These are phyloP conservation scores for Rubia tinctorum DNA, from an alignment of 305 asterid species.

Conservation along the genomic window DNA sequence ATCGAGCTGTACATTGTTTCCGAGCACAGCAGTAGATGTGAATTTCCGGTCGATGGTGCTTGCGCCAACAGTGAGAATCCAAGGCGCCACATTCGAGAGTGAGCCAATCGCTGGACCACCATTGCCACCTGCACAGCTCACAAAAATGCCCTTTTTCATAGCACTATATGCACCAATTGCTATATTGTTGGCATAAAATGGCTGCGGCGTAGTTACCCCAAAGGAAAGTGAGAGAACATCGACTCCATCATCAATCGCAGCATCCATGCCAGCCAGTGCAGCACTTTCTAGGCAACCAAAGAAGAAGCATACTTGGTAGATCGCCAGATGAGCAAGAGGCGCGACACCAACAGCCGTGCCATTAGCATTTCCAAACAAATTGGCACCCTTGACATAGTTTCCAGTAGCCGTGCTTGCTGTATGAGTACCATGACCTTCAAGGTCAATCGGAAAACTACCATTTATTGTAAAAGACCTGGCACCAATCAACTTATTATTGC, in stretches of 20 bases:
- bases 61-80: slow-evolving; percentile 1
- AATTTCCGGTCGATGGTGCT: not conserved
- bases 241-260: not conserved
- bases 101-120: not conserved
- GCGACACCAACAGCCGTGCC: not conserved
- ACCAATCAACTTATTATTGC: not conserved
- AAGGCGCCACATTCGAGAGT: not conserved
- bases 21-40: not conserved
- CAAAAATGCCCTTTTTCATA: not conserved
- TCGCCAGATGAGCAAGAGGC: not conserved
- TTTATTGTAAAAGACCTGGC: not conserved
- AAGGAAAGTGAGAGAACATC: not conserved
- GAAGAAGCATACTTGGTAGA: not conserved
- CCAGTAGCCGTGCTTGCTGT: not conserved
- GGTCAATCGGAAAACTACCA: not conserved
- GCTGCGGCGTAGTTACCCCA: not conserved
- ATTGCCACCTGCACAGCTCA: not conserved
- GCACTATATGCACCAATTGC: not conserved
- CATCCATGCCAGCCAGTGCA: not conserved
- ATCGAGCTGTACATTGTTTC: not conserved
- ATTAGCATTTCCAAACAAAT: not conserved
- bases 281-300: not conserved
- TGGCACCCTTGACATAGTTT: not conserved
- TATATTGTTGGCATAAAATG: not conserved
- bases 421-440: not conserved